Evolutionary conservation across 192 early-diverging fungal genomes (phyloP), one percentile per base, ranked within the genome.

Genomic region (Tieghemiomyces parasiticus): DNA sequence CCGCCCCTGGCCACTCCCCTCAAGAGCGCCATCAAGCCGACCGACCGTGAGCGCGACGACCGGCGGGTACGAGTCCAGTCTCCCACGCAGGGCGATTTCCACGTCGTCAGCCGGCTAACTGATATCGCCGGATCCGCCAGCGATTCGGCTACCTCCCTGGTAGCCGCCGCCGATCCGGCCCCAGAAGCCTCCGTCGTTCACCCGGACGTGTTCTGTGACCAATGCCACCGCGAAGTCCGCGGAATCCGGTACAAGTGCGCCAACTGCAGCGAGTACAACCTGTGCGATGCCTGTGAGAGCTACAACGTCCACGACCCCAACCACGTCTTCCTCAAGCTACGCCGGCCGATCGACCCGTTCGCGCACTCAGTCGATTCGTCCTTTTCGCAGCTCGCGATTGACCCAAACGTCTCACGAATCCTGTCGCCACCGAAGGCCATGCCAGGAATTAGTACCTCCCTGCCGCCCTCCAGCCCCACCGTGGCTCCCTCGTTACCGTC

Each of bases 191-290:
- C 38, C 38, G 74, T 72, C 30, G 70, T 88, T 30, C 82, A 83
- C 61, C 79, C 88, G 33, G 88, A 89, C 13, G 88, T 91, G n/a
- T 84, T 86, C 30, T 98, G 95, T 71, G 89, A 92, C 71, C 82
- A 85, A 68, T 98, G 95, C 64, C 77, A 78, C 25, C 77, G 80
- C 29, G 77, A 84, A 2, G 85, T 98, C 59, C 82, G 90, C 24
- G 95, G 95, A 12, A 68, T 83, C 24, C 82, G 95, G 2, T 96
- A 85, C 78, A 92, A 91, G 65, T 98, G 95, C 65, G 85, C 88
- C 34, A 92, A 95, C 58, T 98, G 95, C 61, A 76, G 85, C 38
- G 90, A 93, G 50, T 89, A 81, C 63, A 93, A 96, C 72, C 69
- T 98, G 13, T 98, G 95, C 68, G 86, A 89, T 55, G 67, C 76